Evolutionary conservation across 768 basidiomycete species (phyloP).

Genomic region (Collybiopsis luxurians): DNA sequence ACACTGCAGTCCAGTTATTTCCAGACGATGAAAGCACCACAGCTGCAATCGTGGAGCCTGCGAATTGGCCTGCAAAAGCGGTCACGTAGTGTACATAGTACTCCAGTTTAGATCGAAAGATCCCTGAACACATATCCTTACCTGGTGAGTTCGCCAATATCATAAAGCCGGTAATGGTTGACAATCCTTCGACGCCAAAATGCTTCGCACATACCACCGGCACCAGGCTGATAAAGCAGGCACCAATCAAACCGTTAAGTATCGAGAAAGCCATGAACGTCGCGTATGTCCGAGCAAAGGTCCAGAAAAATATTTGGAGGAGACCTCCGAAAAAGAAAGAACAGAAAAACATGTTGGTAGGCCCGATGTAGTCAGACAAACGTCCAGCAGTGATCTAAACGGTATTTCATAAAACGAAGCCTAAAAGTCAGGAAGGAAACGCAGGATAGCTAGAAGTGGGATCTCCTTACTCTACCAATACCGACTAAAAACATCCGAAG

Average conservation of each 20-base stretch:
- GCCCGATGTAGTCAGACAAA: constrained; percentile 35
- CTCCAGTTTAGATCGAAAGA: too few species aligned
- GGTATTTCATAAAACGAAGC: background rate
- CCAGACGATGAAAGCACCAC: constrained; percentile 26
- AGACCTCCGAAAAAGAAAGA: constrained; percentile 30
- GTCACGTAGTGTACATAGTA: background rate
- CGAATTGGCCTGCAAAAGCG: constrained; percentile 22
- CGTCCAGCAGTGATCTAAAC: constrained; percentile 30
- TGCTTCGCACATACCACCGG: constrained; percentile 28
- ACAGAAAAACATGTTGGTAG: constrained; percentile 37
- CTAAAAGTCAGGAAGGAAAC: background rate
- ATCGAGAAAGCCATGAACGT: constrained; percentile 28
- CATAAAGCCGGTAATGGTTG: constrained; percentile 23
- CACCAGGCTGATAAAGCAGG: constrained; percentile 30
- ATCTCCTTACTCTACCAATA: constrained; percentile 18
- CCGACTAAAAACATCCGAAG: constrained; percentile 10
- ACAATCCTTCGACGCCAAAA: constrained; percentile 21
- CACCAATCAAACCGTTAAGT: constrained; percentile 31
- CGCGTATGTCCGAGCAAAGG: constrained; percentile 28
- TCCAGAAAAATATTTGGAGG: constrained; percentile 37
- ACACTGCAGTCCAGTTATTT: constrained; percentile 28
- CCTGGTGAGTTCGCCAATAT: constrained; percentile 21
- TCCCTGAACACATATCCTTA: background rate
- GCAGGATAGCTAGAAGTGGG: background rate
- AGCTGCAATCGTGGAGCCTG: constrained; percentile 29